Conservation (phyloP, 2,329 filamentous ascomycete species). For the Calonectria henricotiae region DNA sequence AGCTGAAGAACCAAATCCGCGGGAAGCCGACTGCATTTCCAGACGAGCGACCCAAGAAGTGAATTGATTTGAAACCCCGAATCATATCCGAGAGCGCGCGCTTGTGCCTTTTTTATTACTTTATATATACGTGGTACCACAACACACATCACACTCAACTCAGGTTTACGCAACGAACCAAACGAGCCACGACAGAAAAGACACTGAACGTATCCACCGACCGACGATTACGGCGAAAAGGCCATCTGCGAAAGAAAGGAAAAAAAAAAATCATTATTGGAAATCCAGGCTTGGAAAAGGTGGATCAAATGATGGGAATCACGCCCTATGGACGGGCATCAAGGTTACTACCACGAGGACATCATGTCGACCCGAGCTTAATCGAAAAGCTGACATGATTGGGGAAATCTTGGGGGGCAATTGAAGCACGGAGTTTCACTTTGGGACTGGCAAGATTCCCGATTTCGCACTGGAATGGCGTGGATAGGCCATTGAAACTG, state of each 20-base stretch:
- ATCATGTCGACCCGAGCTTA: neutral
- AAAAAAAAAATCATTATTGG: neutral
- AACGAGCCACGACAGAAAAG: neutral
- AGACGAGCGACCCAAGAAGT: slow-evolving; percentile 51
- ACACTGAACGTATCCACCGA: neutral
- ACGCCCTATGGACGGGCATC: slow-evolving; percentile 17
- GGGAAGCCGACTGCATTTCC: slow-evolving; percentile 63
- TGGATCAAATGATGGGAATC: slow-evolving; percentile 3
- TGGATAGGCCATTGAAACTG: neutral
- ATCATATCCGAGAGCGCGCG: neutral
- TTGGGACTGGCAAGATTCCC: too few relatives aligned
- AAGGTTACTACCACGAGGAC: neutral
- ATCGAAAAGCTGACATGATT: neutral
- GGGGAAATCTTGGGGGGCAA: neutral
- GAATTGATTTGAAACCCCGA: slow-evolving; percentile 10
- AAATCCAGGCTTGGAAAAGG: slow-evolving; percentile 9
- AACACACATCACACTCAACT: slow-evolving; percentile 38
- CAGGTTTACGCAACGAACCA: neutral
- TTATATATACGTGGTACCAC: neutral
- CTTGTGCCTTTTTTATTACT: neutral
- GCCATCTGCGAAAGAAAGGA: neutral
- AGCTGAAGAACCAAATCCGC: slow-evolving; percentile 67
- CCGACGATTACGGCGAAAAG: neutral
- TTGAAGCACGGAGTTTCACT: neutral
- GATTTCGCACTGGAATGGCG: neutral